Percentiles rank a stretch among this genome's conserved stretches.
These are phyloP conservation scores for Acer yangbiense DNA, from an alignment of 345 rosid species.

Conservation along the genomic window DNA sequence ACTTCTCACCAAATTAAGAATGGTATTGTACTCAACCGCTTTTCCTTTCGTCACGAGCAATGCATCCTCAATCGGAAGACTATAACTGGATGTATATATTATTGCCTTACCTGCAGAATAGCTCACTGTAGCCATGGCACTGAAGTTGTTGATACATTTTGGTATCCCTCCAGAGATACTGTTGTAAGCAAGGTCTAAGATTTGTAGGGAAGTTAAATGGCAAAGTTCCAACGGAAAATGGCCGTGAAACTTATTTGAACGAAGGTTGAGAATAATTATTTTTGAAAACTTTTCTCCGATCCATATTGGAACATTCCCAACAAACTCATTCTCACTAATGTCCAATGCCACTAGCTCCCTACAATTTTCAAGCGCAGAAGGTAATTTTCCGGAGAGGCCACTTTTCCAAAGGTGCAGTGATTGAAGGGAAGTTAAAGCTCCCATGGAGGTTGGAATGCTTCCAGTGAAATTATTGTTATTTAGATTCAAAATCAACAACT, in stretches of 20 bases:
- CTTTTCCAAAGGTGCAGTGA: no score
- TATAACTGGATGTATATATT: background rate
- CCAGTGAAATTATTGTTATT: no score
- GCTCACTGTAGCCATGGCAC: background rate
- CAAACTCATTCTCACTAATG: background rate
- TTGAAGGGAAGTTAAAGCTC: no score
- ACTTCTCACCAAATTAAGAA: no score
- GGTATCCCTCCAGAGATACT: background rate
- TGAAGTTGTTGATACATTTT: background rate
- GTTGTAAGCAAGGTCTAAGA: background rate
- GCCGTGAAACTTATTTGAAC: slow-evolving; percentile 30
- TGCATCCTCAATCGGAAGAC: no score
- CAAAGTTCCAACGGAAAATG: slow-evolving; percentile 23
- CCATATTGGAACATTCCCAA: slow-evolving; percentile 12
- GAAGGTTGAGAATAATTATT: background rate
- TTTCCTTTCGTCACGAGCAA: no score
- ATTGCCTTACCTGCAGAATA: background rate
- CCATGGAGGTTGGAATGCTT: no score
- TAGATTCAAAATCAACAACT: no score
- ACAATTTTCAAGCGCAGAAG: background rate
- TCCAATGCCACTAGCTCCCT: background rate
- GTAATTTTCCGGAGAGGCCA: background rate
- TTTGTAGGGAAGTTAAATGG: background rate
- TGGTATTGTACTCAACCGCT: no score
- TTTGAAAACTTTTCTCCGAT: background rate